Evolutionary conservation across 106 monocot species (phyloP), one percentile per base, ranked within the genome.

Genomic region (Apostasia shenzhenica): DNA sequence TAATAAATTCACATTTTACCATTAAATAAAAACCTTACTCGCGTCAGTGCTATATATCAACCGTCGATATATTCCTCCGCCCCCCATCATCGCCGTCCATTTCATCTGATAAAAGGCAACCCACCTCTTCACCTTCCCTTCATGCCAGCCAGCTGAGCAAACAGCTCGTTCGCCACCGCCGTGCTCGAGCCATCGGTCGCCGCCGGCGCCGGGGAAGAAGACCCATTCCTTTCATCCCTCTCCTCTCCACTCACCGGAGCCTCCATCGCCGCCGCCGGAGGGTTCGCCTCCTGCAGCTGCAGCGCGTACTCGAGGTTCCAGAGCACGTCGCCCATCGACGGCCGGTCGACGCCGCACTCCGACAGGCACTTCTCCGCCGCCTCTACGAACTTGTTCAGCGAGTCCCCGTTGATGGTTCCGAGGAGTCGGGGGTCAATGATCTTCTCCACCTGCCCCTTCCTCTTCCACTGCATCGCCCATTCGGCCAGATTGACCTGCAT

Each of bases 341-440:
- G 77, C 41, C 77, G 54, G 41, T 78, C 72, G 10, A 78, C 72
- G 2, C 78, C 78, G 53, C 59, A 49, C 72, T 78, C 78, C 1
- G 72, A 66, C 72, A 78, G 45, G 42, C 78, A 78, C 56, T 78
- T 78, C 72, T 78, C 78, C 0, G 78, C 78, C 1, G 78, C 59
- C 42, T 78, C 78, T 9, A 72, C 78, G 56, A 41, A 78, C 67
- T 78, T 78, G 14, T 60, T 66, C 45, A 78, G 66, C 2, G 72
- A 72, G 14, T 78, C 72, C 6, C 5, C 12, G 60, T 78, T 78
- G 9, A 72, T 78, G n/a, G 42, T 67, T 10, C 78, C 78, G 44
- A 55, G 41, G 14, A 78, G 57, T 3, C 54, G 2, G 1, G 78
- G 78, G 7, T 78, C 78, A 10, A 78, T 72, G 11, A 78, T 78